Conservation (phyloP, 2,329 filamentous ascomycete genomes). For the Metarhizium guizhouense region DNA sequence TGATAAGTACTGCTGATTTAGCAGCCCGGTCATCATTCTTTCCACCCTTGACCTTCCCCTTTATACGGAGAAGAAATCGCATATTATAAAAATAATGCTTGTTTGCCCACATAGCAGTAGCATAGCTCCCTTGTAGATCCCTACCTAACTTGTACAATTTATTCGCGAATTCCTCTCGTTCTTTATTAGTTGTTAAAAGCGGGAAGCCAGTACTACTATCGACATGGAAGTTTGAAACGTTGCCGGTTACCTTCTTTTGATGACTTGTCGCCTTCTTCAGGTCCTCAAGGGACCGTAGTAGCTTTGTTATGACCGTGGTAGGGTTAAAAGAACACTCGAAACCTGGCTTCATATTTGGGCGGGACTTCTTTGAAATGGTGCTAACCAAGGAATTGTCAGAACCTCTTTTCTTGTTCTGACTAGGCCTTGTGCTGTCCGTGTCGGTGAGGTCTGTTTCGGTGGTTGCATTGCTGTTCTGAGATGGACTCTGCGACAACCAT, state of each 20-base stretch:
- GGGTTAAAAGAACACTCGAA: no score
- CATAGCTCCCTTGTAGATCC: background rate
- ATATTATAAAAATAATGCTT: background rate
- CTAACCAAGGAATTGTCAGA: background rate
- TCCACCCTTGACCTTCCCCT: background rate
- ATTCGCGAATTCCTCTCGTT: background rate
- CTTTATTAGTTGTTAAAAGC: background rate
- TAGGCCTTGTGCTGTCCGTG: background rate
- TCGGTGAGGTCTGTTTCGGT: background rate
- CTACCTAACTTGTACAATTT: background rate
- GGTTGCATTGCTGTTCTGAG: background rate
- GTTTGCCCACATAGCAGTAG: background rate
- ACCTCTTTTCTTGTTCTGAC: background rate
- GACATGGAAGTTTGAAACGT: no score
- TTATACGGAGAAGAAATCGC: background rate
- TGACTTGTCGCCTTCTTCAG: no score
- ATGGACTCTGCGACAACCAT: background rate
- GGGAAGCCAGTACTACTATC: background rate
- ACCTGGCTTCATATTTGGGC: no score
- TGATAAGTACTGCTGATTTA: background rate
- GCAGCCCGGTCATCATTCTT: background rate
- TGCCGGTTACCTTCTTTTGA: no score
- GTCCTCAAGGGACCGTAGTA: no score
- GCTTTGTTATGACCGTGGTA: no score
- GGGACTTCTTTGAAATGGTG: background rate